phyloP scores from a whole-genome alignment of 768 basidiomycete species.

The Leccinellum albellum region DNA sequence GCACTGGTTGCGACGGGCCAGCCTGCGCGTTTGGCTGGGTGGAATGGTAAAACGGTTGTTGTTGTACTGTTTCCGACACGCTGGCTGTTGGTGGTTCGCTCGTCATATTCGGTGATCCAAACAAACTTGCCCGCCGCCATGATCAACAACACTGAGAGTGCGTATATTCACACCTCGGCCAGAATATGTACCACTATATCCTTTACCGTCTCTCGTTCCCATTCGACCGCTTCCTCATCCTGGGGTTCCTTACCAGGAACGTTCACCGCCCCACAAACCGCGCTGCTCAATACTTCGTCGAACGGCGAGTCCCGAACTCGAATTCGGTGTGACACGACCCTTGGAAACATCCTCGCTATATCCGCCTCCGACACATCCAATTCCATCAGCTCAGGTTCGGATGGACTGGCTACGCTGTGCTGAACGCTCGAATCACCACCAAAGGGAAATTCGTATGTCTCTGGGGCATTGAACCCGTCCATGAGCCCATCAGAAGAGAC shows the following conservation, averaged over 20 bases:
- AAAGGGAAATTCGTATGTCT: conserved; percentile 3
- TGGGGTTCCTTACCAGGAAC: conserved; percentile 15
- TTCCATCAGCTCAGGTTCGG: conserved; percentile 24
- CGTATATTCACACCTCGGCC: conserved; percentile 40
- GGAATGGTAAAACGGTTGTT: conserved; percentile 11
- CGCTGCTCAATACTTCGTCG: conserved; percentile 66
- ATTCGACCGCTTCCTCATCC: conserved; percentile 21
- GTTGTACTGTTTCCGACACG: neutral
- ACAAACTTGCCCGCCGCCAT: neutral
- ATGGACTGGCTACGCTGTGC: conserved; percentile 3
- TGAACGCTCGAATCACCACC: conserved; percentile 2
- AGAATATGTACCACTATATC: conserved; percentile 61
- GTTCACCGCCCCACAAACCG: conserved; percentile 51
- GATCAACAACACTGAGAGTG: neutral
- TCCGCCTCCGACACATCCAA: conserved; percentile 73
- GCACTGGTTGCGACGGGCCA: conserved; percentile 18
- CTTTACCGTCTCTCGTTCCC: conserved; percentile 54
- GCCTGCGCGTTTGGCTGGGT: conserved; percentile 13
- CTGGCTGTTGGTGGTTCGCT: conserved; percentile 36
- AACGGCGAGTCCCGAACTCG: conserved; percentile 65
- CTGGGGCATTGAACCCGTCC: conserved; percentile 15
- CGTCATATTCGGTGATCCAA: conserved; percentile 30
- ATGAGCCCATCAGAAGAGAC: conserved; percentile 23
- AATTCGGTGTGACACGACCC: conserved; percentile 72
- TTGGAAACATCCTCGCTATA: conserved; percentile 67